A percentile compares a stretch with the other conserved stretches of the same genome.
These are phyloP conservation scores for Raphanus raphanistrum DNA, from an alignment of 345 rosid genomes.

Conservation along the genomic window DNA sequence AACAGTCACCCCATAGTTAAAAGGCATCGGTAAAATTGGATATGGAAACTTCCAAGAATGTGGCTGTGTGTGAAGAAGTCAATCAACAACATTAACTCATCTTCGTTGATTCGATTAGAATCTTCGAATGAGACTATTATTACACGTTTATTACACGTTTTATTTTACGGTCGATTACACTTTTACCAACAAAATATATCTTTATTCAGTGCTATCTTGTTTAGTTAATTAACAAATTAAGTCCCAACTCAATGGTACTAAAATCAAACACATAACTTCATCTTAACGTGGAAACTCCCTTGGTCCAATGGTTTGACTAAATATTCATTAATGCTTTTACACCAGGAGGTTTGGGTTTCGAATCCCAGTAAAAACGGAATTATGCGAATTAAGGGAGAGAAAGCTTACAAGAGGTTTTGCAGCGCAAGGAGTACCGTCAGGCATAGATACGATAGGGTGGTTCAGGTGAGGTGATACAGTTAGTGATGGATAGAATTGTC, in stretches of 20 bases:
- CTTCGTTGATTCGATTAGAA: conserved; percentile 11
- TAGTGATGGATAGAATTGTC: too few relatives aligned
- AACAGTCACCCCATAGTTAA: neutral
- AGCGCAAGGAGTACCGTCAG: too few relatives aligned
- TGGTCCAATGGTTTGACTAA: too few relatives aligned
- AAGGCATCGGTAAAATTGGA: neutral
- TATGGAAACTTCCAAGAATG: conserved; percentile 19
- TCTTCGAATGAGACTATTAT: conserved; percentile 3
- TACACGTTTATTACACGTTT: neutral
- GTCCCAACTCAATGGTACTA: neutral
- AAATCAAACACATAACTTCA: neutral
- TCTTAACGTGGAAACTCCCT: too few relatives aligned
- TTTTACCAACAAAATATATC: neutral
- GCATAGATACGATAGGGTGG: too few relatives aligned
- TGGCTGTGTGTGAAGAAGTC: neutral
- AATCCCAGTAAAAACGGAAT: too few relatives aligned
- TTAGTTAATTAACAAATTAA: neutral
- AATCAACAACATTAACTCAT: neutral
- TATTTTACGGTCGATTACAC: neutral
- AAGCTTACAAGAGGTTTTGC: too few relatives aligned
- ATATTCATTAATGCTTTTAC: too few relatives aligned
- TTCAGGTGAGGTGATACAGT: too few relatives aligned
- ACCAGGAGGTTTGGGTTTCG: too few relatives aligned
- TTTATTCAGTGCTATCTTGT: neutral
- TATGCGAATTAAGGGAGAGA: too few relatives aligned